A percentile compares a stretch with the other conserved stretches of the same genome.
Conservation (phyloP, 768 basidiomycete genomes). For the Boletus coccyginus region DNA sequence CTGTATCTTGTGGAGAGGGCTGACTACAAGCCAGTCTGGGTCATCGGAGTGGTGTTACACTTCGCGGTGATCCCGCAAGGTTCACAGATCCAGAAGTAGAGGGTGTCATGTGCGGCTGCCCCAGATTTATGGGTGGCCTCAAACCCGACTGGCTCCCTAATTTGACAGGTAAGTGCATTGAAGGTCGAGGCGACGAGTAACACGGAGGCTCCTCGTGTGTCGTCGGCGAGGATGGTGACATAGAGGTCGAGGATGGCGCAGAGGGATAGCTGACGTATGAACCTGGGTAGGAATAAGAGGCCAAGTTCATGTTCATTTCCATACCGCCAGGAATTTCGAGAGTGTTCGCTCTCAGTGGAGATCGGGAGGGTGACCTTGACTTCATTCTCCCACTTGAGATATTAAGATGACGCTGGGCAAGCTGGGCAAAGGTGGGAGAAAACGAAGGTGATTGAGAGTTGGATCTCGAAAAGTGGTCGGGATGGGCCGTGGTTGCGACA, state of each 20-base stretch:
- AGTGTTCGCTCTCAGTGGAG: slow-evolving; percentile 25
- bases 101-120: slow-evolving; percentile 12
- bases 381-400: slow-evolving; percentile 24
- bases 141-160: slow-evolving; percentile 17
- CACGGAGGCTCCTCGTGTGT: slow-evolving; percentile 14
- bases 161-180: slow-evolving; percentile 15
- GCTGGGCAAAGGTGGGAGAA: slow-evolving; percentile 17
- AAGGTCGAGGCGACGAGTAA: slow-evolving; percentile 21
- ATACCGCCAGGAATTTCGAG: slow-evolving; percentile 16
- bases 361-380: slow-evolving; percentile 31
- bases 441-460: slow-evolving; percentile 9
- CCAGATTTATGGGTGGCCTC: slow-evolving; percentile 9
- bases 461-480: slow-evolving; percentile 13
- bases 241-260: slow-evolving; percentile 53
- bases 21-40: neutral
- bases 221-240: slow-evolving; percentile 45
- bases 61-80: slow-evolving; percentile 17
- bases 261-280: slow-evolving; percentile 54
- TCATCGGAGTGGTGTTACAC: slow-evolving; percentile 28
- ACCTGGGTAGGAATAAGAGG: slow-evolving; percentile 14
- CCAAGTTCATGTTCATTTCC: slow-evolving; percentile 11
- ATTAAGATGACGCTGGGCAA: slow-evolving; percentile 26
- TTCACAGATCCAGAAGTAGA: slow-evolving; percentile 14
- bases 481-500: slow-evolving; percentile 43
- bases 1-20: neutral